Conservation (phyloP, 176 grass and related monocot species). For the Tillandsia fasciculata region DNA sequence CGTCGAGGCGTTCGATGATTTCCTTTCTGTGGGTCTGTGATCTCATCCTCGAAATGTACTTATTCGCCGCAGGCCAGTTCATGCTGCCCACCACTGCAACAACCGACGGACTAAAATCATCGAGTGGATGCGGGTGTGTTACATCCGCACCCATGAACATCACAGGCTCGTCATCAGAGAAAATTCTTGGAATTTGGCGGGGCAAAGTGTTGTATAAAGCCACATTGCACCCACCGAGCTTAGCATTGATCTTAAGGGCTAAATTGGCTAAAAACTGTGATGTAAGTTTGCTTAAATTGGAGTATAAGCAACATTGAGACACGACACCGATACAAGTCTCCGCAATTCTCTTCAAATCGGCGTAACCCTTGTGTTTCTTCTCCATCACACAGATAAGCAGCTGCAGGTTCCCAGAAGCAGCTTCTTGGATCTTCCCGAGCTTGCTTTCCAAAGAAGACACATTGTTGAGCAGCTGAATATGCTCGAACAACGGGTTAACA, state of each 20-base stretch:
- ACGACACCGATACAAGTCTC: slow-evolving; percentile 81
- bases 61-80: slow-evolving; percentile 87
- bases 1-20: slow-evolving; percentile 70
- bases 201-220: slow-evolving; percentile 67
- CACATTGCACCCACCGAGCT: slow-evolving; percentile 77
- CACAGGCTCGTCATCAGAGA: slow-evolving; percentile 54
- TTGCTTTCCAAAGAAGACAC: slow-evolving; percentile 57
- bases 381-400: slow-evolving; percentile 89
- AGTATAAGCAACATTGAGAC: slow-evolving; percentile 91
- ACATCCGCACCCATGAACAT: slow-evolving; percentile 98
- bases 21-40: slow-evolving; percentile 93
- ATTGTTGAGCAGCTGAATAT: slow-evolving; percentile 76
- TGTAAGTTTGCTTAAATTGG: slow-evolving; percentile 56
- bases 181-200: slow-evolving; percentile 66
- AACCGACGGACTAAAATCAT: slow-evolving; percentile 78
- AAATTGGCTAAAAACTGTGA: slow-evolving; percentile 80
- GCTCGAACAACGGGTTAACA: slow-evolving; percentile 58
- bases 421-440: slow-evolving; percentile 67
- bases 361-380: slow-evolving; percentile 64
- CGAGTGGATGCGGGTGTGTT: slow-evolving; percentile 86
- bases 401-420: slow-evolving; percentile 66
- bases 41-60: slow-evolving; percentile 86
- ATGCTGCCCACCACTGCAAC: slow-evolving; percentile 83
- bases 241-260: slow-evolving; percentile 83
- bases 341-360: slow-evolving; percentile 80